A percentile compares a stretch with the other conserved stretches of the same genome.
phyloP scores from a whole-genome alignment of 148 eudicot genomes.

The Silene conica region DNA sequence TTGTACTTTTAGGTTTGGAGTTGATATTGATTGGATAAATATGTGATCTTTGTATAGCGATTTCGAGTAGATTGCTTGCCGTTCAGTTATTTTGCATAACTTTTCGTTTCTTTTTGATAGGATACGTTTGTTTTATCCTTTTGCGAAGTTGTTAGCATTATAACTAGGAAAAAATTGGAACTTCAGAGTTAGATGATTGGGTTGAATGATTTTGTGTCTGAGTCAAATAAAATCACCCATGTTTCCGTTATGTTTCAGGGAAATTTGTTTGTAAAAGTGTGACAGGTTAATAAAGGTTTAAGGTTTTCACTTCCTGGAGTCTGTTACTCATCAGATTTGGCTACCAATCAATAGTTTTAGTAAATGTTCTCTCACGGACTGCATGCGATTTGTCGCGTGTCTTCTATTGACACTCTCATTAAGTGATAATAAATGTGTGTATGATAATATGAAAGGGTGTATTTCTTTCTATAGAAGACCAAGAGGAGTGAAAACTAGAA shows the following conservation, averaged over 20 bases:
- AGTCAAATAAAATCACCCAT: too few species aligned
- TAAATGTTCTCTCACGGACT: not conserved
- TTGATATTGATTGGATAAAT: not conserved
- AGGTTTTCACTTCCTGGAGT: not conserved
- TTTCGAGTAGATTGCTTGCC: not conserved
- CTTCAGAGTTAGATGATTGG: not conserved
- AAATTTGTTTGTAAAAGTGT: not conserved
- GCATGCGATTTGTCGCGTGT: not conserved
- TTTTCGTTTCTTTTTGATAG: not conserved
- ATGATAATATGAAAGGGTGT: not conserved
- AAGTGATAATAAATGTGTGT: too few species aligned
- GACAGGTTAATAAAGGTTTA: too few species aligned
- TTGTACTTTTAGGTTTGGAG: not conserved
- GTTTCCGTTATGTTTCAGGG: not conserved
- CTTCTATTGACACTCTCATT: not conserved
- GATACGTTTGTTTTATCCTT: not conserved
- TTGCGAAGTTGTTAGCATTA: not conserved
- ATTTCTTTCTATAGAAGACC: not conserved
- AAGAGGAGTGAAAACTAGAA: not conserved
- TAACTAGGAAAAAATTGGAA: not conserved
- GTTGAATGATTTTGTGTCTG: too few species aligned
- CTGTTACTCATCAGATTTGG: not conserved
- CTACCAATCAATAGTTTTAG: not conserved
- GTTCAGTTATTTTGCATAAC: conserved; percentile 9
- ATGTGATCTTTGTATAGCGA: not conserved